Evolutionary conservation across 345 rosid genomes (phyloP).

Genomic region (Excoecaria agallocha): DNA sequence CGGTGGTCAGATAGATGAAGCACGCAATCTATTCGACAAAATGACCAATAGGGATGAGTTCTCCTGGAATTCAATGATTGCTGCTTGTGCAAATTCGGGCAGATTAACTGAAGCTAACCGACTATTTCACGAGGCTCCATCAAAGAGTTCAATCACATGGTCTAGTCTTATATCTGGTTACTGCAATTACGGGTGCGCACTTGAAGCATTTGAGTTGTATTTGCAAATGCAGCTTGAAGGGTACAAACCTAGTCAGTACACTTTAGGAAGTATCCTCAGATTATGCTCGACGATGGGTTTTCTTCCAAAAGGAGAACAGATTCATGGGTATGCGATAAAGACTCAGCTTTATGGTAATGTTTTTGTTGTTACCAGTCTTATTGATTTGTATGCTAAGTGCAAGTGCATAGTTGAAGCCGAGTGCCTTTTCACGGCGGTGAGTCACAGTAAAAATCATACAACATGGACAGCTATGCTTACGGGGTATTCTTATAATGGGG

Average conservation of each 20-base stretch:
- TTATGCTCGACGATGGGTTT: slow-evolving; percentile 46
- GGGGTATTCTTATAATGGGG: slow-evolving; percentile 62
- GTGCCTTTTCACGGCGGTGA: slow-evolving; percentile 44
- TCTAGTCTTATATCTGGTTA: slow-evolving; percentile 78
- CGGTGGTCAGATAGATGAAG: slow-evolving; percentile 56
- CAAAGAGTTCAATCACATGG: slow-evolving; percentile 70
- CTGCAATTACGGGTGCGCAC: slow-evolving; percentile 43
- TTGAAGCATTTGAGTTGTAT: slow-evolving; percentile 61
- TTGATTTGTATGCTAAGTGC: slow-evolving; percentile 79
- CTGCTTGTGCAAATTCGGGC: slow-evolving; percentile 68
- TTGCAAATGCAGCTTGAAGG: slow-evolving; percentile 70
- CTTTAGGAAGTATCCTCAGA: slow-evolving; percentile 68
- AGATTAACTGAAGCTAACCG: slow-evolving; percentile 52
- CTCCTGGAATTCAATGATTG: slow-evolving; percentile 82
- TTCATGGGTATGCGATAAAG: slow-evolving; percentile 66
- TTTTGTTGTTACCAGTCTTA: slow-evolving; percentile 69
- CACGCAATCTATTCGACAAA: slow-evolving; percentile 69
- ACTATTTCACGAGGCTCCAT: slow-evolving; percentile 47
- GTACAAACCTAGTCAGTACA: slow-evolving; percentile 50
- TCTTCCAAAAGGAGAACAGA: slow-evolving; percentile 58
- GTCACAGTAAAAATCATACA: slow-evolving; percentile 57
- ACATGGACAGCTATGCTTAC: slow-evolving; percentile 78
- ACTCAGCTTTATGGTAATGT: slow-evolving; percentile 47
- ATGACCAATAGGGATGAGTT: slow-evolving; percentile 63
- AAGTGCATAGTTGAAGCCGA: slow-evolving; percentile 68